phyloP scores from a whole-genome alignment of 805 yeast species.

The Kodamaea leandrae region DNA sequence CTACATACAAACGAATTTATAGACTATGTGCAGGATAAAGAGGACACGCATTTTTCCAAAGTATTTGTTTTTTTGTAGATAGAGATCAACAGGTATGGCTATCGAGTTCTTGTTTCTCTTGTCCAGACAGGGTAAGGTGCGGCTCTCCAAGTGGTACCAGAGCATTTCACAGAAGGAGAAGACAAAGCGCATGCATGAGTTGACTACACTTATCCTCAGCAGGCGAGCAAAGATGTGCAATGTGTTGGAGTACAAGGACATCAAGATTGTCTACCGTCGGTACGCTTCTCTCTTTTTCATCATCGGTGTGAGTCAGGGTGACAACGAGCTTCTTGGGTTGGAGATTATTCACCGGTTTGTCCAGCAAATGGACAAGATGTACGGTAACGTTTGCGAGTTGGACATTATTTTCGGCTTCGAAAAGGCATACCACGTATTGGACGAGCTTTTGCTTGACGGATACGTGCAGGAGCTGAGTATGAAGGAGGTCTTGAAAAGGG shows the following conservation, averaged over 20 bases:
- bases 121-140: slow-evolving; percentile 92
- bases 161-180: slow-evolving; percentile 84
- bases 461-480: slow-evolving; percentile 79
- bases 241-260: slow-evolving; percentile 79
- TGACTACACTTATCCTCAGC: slow-evolving; percentile 79
- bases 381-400: slow-evolving; percentile 93
- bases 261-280: slow-evolving; percentile 84
- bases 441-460: slow-evolving; percentile 88
- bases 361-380: slow-evolving; percentile 93
- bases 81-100: slow-evolving; percentile 49
- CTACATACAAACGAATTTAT: not conserved
- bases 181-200: slow-evolving; percentile 75
- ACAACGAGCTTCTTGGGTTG: slow-evolving; percentile 81
- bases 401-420: slow-evolving; percentile 96
- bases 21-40: slow-evolving; percentile 1
- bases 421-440: slow-evolving; percentile 87
- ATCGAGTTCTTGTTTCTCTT: slow-evolving; percentile 76
- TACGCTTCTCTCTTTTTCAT: slow-evolving; percentile 92
- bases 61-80: not conserved
- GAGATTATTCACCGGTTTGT: slow-evolving; percentile 91
- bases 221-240: slow-evolving; percentile 95
- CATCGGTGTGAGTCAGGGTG: slow-evolving; percentile 77
- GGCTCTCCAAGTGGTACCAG: slow-evolving; percentile 91
- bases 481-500: slow-evolving; percentile 71
- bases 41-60: slow-evolving; percentile 4